Base-by-base conservation (phyloP, 192 early-diverging fungal genomes). In the Coemansia sp. region DNA sequence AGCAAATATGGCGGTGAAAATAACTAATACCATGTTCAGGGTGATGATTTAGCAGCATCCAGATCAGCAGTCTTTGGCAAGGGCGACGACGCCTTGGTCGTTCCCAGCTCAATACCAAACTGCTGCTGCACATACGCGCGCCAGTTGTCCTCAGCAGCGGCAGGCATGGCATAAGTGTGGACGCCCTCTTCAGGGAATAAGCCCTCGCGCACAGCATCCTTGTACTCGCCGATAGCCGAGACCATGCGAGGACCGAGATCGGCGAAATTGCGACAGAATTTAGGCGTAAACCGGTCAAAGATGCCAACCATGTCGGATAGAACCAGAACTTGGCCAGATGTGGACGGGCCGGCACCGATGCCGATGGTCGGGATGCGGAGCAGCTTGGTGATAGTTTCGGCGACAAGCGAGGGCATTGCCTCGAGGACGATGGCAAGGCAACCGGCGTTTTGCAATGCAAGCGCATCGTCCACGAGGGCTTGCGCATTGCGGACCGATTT, bases 301-400 rank as follows among this genome's bases (percentile, higher is more conserved):
- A 94, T 80, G 18, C 98, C 96, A 23, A 98, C 68, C 85, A 92
- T 91, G 71, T 99, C 98, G 68, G 92, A 85, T 62, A 89, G 85
- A 23, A 99, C 96, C 46, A 99, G 80, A 38, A 98, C 96, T 77
- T 99, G 98, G 18, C 98, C 98, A 20, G 93, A 95, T 14, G 90
- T 92, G 0, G 87, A 78, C 15, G 85, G 63, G 9, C 96, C 96
- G 8, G 98, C 95, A 46, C 98, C 98, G 71, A 99, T 99, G 14
- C 98, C 98, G 66, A 99, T 98, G 10, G 96, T 99, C 9, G 96
- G 96, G 41, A 98, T 88, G 4, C 58, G 59, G 33, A 99, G 76
- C 41, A 86, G 67, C 23, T 87, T 67, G 1, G 96, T 99, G 56
- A 98, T 89, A 39, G 89, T 86, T n/a, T 83, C 80, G 4, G 95